Evolutionary conservation across 352 stramenopile genomes (phyloP).

Genomic region (Pythium pyrilobum): DNA sequence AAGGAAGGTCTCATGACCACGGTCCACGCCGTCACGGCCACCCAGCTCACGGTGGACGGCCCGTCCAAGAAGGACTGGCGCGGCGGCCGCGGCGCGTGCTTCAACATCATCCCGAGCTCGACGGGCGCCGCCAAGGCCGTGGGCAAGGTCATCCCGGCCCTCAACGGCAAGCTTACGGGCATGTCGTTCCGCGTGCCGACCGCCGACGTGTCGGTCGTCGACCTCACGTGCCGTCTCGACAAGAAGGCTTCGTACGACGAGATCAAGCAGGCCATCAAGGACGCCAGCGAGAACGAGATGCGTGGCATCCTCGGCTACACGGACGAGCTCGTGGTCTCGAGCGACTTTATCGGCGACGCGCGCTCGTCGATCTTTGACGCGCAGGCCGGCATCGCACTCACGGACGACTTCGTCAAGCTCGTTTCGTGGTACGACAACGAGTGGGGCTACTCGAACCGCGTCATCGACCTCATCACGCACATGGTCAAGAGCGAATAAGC

Average conservation of each 20-base stretch:
- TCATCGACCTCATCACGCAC: slow-evolving; percentile 97
- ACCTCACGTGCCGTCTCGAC: slow-evolving; percentile 78
- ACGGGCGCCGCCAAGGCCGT: slow-evolving; percentile 98
- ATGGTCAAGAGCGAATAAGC: slow-evolving; percentile 89
- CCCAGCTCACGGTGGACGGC: slow-evolving; percentile 97
- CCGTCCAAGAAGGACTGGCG: slow-evolving; percentile 99
- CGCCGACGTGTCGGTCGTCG: slow-evolving; percentile 86
- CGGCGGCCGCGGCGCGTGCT: slow-evolving; percentile 94
- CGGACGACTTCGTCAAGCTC: slow-evolving; percentile 98
- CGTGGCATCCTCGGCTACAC: slow-evolving; percentile 98
- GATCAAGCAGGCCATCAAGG: slow-evolving; percentile 96
- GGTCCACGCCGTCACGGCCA: slow-evolving; percentile 97
- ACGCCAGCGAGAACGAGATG: slow-evolving; percentile 90
- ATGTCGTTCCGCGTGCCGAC: slow-evolving; percentile 92
- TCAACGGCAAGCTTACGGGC: slow-evolving; percentile 91
- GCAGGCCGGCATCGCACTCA: slow-evolving; percentile 96
- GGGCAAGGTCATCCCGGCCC: slow-evolving; percentile 96
- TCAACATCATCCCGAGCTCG: slow-evolving; percentile 99
- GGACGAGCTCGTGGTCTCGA: slow-evolving; percentile 96
- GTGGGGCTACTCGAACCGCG: slow-evolving; percentile 96
- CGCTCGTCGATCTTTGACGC: slow-evolving; percentile 98
- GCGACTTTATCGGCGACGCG: slow-evolving; percentile 95
- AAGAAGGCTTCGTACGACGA: slow-evolving; percentile 96
- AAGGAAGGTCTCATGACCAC: slow-evolving; percentile 99
- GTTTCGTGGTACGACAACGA: slow-evolving; percentile 99